Evolutionary conservation across 2,329 filamentous ascomycete species (phyloP), one percentile per base, ranked within the genome.

Genomic region (Xylaria sp.): DNA sequence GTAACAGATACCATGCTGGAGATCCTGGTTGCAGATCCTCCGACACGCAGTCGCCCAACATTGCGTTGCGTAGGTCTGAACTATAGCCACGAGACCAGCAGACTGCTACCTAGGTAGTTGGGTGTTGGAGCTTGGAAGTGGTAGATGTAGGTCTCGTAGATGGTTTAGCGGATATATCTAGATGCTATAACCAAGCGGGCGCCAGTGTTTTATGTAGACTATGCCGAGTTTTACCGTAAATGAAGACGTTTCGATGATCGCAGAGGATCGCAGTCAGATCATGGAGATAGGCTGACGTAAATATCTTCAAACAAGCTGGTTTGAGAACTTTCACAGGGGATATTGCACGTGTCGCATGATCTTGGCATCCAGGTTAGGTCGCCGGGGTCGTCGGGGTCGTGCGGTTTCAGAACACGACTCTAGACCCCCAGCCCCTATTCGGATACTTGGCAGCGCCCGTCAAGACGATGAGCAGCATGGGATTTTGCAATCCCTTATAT

Each of bases 11-110:
- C 27, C 27, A 31, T 58, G 54, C 56, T 61, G 63, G 50, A 57
- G 33, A 67, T 69, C 69, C 69, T 27, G 5, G 68, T 54, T 38
- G 69, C 58, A 70, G 64, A 70, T 69, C 69, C 22, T 63, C 67
- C 61, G n/a, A 63, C 57, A 66, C 53, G 54, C 49, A 7, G 42
- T 39, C 33, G 31, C 44, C 13, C 33, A 27, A 22, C 36, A n/a
- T 61, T 59, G 56, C 56, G 58, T 54, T 59, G 56, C 56, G 58
- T 54, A 57, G 44, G 59, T 56, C 17, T 45, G 45, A 10, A 31
- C 38, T 38, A 42, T 15, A 22, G 25, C 45, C 25, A 54, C 22
- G 25, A 59, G n/a, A 20, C 27, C 2, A 10, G 39, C 13, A 13
- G 20, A 15, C 13, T 15, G 17, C n/a, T n/a, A n/a, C n/a, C n/a